Conservation (phyloP, 495 filamentous ascomycete genomes). For the Saxophila tyrrhenica region DNA sequence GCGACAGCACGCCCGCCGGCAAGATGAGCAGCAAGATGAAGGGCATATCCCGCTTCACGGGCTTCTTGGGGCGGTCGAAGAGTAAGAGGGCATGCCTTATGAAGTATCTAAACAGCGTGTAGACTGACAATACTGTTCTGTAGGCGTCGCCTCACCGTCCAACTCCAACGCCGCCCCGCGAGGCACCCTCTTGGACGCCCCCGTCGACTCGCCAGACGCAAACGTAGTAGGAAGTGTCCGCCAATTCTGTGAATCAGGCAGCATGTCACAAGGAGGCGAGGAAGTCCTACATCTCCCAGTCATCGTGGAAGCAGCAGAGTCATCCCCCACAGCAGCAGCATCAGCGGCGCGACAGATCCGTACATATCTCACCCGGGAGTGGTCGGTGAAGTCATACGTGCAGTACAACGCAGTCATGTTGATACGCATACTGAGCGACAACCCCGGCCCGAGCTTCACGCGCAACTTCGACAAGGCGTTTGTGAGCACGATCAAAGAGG, state of each 20-base stretch:
- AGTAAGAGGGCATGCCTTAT: conserved; percentile 2
- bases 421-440: conserved; percentile 80
- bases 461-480: conserved; percentile 78
- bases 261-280: conserved; percentile 57
- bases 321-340: conserved; percentile 70
- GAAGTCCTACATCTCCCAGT: conserved; percentile 88
- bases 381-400: conserved; percentile 48
- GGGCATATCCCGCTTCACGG: conserved; percentile 7
- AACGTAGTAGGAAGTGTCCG: conserved; percentile 46
- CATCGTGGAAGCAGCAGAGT: conserved; percentile 92
- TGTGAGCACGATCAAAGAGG: conserved; percentile 57
- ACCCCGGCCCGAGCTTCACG: conserved; percentile 82
- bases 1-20: neutral
- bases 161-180: neutral
- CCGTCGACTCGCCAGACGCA: conserved; percentile 43
- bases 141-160: neutral
- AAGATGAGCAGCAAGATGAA: conserved; percentile 13
- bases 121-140: neutral
- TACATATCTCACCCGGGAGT: conserved; percentile 65
- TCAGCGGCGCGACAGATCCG: conserved; percentile 67
- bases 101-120: neutral
- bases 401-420: conserved; percentile 98
- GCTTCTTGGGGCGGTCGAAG: conserved; percentile 6
- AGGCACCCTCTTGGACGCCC: conserved; percentile 3
- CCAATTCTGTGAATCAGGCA: conserved; percentile 70